phyloP scores from a whole-genome alignment of 176 grass and related monocot genomes.

The Phoenix dactylifera region DNA sequence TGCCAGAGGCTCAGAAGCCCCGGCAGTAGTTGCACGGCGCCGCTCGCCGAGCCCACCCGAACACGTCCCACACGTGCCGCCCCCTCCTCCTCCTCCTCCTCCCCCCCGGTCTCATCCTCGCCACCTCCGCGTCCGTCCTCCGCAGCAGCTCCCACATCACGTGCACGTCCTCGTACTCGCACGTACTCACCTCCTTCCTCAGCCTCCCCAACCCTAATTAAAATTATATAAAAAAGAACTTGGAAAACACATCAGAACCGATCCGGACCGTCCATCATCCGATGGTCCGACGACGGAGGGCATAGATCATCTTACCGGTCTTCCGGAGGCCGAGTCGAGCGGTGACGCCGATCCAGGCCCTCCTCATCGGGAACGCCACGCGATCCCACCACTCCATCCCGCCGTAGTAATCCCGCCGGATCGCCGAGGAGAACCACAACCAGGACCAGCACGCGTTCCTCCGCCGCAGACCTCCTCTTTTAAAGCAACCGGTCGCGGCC shows the following conservation, averaged over 20 bases:
- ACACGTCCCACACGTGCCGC: constrained; percentile 1
- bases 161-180: constrained; percentile 96
- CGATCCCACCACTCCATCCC: constrained; percentile 59
- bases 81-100: background rate
- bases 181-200: constrained; percentile 94
- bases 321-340: constrained; percentile 72
- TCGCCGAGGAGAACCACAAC: constrained; percentile 7
- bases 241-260: constrained; percentile 4
- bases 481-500: too few relatives aligned
- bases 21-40: constrained; percentile 35
- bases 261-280: too few relatives aligned
- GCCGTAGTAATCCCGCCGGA: constrained; percentile 12
- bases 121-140: constrained; percentile 16
- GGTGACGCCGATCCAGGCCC: constrained; percentile 74
- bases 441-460: background rate
- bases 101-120: constrained; percentile 16
- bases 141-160: constrained; percentile 98
- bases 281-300: too few relatives aligned
- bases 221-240: background rate
- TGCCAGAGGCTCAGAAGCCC: constrained; percentile 38
- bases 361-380: constrained; percentile 56
- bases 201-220: constrained; percentile 66
- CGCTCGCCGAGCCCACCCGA: constrained; percentile 33
- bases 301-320: constrained; percentile 38
- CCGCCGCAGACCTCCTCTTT: too few relatives aligned